Base-by-base conservation (phyloP, 2,329 filamentous ascomycete genomes). In the Fusarium equiseti region DNA sequence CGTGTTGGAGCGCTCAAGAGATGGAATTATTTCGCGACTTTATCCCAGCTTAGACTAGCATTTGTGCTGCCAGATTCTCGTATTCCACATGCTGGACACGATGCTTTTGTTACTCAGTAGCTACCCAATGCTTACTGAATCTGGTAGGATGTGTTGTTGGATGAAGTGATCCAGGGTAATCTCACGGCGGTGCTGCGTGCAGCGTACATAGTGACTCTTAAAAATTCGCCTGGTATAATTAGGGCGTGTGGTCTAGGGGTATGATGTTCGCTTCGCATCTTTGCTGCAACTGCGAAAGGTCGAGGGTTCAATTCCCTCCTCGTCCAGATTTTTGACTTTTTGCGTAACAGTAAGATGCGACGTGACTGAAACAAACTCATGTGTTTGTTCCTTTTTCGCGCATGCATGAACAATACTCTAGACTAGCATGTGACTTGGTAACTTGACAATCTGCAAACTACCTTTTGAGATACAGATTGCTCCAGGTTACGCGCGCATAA, bases 181-280 rank as follows among this genome's bases (percentile, higher is more conserved):
- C 35, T n/a, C n/a, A n/a, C 35, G 6, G 10, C 10, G 3, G 10
- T 16, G 20, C 5, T 4, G 0, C 8, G 15, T 44, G 9, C 20
- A 10, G 9, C 5, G 42, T 44, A 16, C 22, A 44, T 44, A 26
- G 9, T 2, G 1, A 3, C 9, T 44, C 10, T 11, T 12, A 15
- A 42, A 13, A 15, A 24, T 2, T 8, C n/a, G 10, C 15, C 1
- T 15, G 2, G 1, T 35, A 55, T 31, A 11, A 0, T 6, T 4
- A 40, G 62, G 62, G 62, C 62, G 44, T 65, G 45, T 65, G 62
- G 62, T 65, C 62, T 65, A 65, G 62, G 62, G 62, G 62, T 51
- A 65, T 65, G 62, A 65, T 59, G 38, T 65, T 65, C 62, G 50
- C 62, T 65, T 65, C 62, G 62, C 62, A 65, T 65, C 6, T 20